These are phyloP conservation scores for Agaricus blazei DNA, from an alignment of 768 basidiomycete genomes.

Conservation along the genomic window DNA sequence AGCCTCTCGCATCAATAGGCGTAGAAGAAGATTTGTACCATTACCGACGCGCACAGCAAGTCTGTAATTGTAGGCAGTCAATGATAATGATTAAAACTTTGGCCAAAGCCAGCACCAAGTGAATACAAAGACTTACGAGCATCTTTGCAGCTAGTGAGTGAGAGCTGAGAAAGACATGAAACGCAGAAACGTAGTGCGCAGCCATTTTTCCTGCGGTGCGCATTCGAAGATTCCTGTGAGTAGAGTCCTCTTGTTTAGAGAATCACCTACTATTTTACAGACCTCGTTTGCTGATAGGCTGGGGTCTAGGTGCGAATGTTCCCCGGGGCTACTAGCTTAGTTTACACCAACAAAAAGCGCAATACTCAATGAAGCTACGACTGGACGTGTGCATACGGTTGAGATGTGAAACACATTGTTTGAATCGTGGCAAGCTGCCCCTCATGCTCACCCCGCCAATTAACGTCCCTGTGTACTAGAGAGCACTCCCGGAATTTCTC, in stretches of 20 bases:
- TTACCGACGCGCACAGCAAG: too few relatives aligned
- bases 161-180: too few relatives aligned
- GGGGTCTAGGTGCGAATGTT: background rate
- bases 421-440: too few relatives aligned
- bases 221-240: slow-evolving; percentile 25
- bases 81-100: background rate
- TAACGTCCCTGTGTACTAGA: too few relatives aligned
- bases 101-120: background rate
- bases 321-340: background rate
- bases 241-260: too few relatives aligned
- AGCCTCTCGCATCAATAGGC: too few relatives aligned
- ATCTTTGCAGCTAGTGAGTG: background rate
- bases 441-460: too few relatives aligned
- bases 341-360: background rate
- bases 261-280: background rate
- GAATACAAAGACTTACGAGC: slow-evolving; percentile 8
- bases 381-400: too few relatives aligned
- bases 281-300: background rate
- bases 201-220: slow-evolving; percentile 39
- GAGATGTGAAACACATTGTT: too few relatives aligned
- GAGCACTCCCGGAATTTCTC: too few relatives aligned
- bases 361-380: background rate
- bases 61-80: too few relatives aligned
- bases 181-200: slow-evolving; percentile 58
- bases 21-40: too few relatives aligned